Percentiles rank a stretch among this genome's conserved stretches.
Evolutionary conservation across 1,284 basidiomycete genomes (phyloP).

Genomic region (Golubevia pallescens): DNA sequence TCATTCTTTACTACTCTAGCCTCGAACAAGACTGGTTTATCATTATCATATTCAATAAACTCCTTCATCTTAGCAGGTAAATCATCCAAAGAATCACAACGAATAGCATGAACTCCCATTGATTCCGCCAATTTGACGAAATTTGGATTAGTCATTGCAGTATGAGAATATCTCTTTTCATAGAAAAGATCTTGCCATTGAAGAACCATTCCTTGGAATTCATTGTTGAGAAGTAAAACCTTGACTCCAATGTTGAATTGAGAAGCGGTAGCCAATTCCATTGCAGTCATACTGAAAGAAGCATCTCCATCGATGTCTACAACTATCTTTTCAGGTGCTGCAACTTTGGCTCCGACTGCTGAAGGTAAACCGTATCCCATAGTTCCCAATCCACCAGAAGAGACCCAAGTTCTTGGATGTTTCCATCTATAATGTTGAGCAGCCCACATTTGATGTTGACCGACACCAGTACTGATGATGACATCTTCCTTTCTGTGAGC

Average conservation of each 20-base stretch:
- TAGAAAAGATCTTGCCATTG: conserved; percentile 99
- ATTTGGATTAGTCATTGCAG: conserved; percentile 73
- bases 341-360: conserved; percentile 95
- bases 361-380: conserved; percentile 81
- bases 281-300: conserved; percentile 95
- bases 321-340: conserved; percentile 88
- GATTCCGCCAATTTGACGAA: conserved; percentile 75
- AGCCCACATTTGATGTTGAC: conserved; percentile 99
- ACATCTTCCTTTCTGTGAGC: conserved; percentile 82
- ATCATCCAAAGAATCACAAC: conserved; percentile 76
- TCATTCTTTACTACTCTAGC: conserved; percentile 84
- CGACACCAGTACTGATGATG: conserved; percentile 90
- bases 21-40: conserved; percentile 87
- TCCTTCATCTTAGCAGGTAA: conserved; percentile 95
- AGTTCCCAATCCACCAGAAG: conserved; percentile 89
- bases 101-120: conserved; percentile 90
- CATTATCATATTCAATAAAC: conserved; percentile 90
- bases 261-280: conserved; percentile 93
- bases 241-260: conserved; percentile 94
- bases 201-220: conserved; percentile 94
- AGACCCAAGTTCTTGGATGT: conserved; percentile 84
- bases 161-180: conserved; percentile 90
- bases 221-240: conserved; percentile 67
- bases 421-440: conserved; percentile 93
- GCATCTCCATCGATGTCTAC: conserved; percentile 97